Percentiles rank a stretch among this genome's conserved stretches.
Evolutionary conservation across 345 rosid species (phyloP).

Genomic region (Cardamine occulta): DNA sequence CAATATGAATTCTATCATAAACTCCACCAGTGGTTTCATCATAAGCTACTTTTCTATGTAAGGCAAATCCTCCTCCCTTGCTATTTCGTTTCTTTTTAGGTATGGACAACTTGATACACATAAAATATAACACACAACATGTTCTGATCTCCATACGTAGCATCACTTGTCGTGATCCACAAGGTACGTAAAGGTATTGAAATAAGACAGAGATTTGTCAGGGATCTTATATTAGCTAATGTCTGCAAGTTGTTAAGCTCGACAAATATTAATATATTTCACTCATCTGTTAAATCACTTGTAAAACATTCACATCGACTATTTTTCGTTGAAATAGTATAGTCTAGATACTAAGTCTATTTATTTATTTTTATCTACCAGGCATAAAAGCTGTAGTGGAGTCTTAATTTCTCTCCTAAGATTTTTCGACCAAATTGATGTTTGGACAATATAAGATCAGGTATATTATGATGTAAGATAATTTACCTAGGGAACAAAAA

Average conservation of each 20-base stretch:
- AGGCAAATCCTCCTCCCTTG: too few species aligned
- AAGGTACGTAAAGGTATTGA: not conserved
- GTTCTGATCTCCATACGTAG: not conserved
- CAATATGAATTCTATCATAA: not conserved
- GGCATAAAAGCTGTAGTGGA: not conserved
- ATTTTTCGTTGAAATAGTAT: not conserved
- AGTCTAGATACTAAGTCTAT: not conserved
- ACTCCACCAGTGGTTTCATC: too few species aligned
- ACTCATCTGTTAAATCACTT: not conserved
- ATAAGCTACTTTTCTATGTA: too few species aligned
- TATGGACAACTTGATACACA: not conserved
- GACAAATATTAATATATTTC: not conserved
- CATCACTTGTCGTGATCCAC: not conserved
- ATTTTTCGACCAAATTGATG: conserved; percentile 11
- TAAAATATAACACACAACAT: not conserved
- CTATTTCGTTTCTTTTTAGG: not conserved
- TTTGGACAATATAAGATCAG: conserved; percentile 13
- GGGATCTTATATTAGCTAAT: not conserved
- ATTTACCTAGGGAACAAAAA: not conserved
- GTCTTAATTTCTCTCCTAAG: not conserved
- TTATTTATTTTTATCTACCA: not conserved
- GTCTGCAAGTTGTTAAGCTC: not conserved
- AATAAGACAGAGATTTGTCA: not conserved
- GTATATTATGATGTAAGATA: not conserved
- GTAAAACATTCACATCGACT: not conserved